Evolutionary conservation across 2,329 filamentous ascomycete species (phyloP), one percentile per base, ranked within the genome.

Genomic region (Aspergillus ustus): DNA sequence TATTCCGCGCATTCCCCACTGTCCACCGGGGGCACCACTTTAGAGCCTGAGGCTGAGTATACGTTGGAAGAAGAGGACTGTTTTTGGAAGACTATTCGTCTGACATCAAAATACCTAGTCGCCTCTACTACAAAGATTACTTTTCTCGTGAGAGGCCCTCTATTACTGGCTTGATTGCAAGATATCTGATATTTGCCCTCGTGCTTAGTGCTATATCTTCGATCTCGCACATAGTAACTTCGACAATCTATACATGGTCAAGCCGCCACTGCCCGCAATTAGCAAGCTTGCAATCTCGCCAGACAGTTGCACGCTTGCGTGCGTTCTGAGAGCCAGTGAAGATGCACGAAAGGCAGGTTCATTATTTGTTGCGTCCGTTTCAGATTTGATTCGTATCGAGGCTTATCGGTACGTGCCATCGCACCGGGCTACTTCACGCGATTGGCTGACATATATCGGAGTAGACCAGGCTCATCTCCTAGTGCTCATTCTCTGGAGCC

Each of bases 201-300:
- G 13, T 37, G 31, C 9, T 11, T 22, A 57, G 54, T 57, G 54
- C 13, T 48, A 34, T 13, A 15, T 57, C 9, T 57, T 57, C 43
- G 54, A 57, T 19, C 45, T 57, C 13, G 22, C 7, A 48, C 25
- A 49, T 2, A 7, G 28, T 11, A 46, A 13, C 20, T 29, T 57
- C 20, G 11, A 49, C 22, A 17, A 15, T n/a, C 25, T 7, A 9
- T 49, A 17, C 11, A 2, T n/a, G 29, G 11, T 57, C 9, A 20
- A 48, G 15, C n/a, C 25, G 7, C 22, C 54, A 49, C 44, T 25
- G 31, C 28, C 54, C 17, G 45, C 29, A 40, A 57, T 57, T 3
- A 48, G 15, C 4, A 57, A 50, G 22, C 25, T 57, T 4, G 54
- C 54, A 17, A 57, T 57, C 5, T 57, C 54, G 9, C 54, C 54